These are phyloP conservation scores for Trichoderma virens DNA, from an alignment of 495 filamentous ascomycete genomes.

Conservation along the genomic window DNA sequence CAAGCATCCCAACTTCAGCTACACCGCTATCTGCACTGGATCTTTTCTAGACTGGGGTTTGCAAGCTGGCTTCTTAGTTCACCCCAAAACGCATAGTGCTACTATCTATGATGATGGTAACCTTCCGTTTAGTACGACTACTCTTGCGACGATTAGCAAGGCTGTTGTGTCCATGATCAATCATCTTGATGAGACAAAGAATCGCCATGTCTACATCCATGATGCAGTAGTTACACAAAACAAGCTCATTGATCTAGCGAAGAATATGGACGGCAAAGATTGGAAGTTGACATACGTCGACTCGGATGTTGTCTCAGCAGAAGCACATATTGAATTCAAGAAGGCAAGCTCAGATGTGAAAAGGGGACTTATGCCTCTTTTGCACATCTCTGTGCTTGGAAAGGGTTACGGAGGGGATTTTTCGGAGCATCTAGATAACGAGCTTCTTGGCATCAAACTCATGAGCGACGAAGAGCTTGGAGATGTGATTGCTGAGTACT, in stretches of 20 bases:
- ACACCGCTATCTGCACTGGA: slow-evolving; percentile 35
- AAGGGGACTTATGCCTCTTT: not conserved
- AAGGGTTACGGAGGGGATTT: not conserved
- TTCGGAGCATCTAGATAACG: not conserved
- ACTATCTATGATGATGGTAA: slow-evolving; percentile 41
- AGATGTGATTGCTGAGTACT: not conserved
- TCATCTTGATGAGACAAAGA: slow-evolving; percentile 42
- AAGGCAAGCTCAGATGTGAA: not conserved
- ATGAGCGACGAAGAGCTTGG: not conserved
- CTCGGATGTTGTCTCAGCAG: not conserved
- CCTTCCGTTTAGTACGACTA: slow-evolving; percentile 32
- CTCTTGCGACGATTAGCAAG: slow-evolving; percentile 30
- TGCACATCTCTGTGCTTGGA: not conserved
- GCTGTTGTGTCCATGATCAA: slow-evolving; percentile 35
- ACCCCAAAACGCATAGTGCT: slow-evolving; percentile 27
- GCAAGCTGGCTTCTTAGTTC: slow-evolving; percentile 28
- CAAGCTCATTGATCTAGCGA: slow-evolving; percentile 30
- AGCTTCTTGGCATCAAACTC: not conserved
- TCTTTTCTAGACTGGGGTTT: slow-evolving; percentile 44
- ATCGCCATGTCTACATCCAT: slow-evolving; percentile 36
- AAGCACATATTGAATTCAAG: not conserved
- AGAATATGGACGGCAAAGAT: slow-evolving; percentile 12
- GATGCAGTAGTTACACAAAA: slow-evolving; percentile 33
- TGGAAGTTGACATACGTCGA: not conserved
- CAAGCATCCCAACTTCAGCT: slow-evolving; percentile 30